phyloP scores from a whole-genome alignment of 2,329 filamentous ascomycete species.

The Scleromitrula shiraiana region DNA sequence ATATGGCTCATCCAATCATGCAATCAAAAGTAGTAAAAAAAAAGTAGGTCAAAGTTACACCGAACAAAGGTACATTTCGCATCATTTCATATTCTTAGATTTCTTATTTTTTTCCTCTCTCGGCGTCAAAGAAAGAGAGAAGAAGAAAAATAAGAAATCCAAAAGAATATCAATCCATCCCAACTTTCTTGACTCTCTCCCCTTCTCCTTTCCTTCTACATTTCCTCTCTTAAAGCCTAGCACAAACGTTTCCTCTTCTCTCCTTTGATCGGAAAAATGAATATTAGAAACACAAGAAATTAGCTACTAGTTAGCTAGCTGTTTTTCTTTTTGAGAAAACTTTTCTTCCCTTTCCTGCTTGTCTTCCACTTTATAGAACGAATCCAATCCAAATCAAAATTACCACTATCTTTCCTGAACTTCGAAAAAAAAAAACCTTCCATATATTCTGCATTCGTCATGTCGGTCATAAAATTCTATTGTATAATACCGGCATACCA shows the following conservation, averaged over 20 bases:
- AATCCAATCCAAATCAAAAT: constrained; percentile 1
- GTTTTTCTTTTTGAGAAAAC: background rate
- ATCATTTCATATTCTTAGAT: constrained; percentile 5
- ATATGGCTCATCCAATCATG: too few relatives aligned
- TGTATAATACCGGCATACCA: too few relatives aligned
- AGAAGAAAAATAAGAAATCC: background rate
- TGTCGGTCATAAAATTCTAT: constrained; percentile 9
- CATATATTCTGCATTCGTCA: constrained; percentile 8
- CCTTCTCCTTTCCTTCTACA: too few relatives aligned
- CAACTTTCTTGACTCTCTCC: background rate
- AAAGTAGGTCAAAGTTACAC: constrained; percentile 8
- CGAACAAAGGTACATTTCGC: constrained; percentile 12
- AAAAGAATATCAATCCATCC: constrained; percentile 1
- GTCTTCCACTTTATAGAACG: constrained; percentile 4
- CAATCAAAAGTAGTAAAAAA: constrained; percentile 7
- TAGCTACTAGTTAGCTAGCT: too few relatives aligned
- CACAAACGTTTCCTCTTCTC: constrained; percentile 2
- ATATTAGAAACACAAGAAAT: too few relatives aligned
- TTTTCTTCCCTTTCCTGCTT: background rate
- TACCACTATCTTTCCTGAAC: too few relatives aligned
- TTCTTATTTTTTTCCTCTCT: constrained; percentile 8
- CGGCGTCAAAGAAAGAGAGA: too few relatives aligned
- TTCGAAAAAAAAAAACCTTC: constrained; percentile 6
- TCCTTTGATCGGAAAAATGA: too few relatives aligned
- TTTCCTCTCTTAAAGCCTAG: constrained; percentile 3